These are phyloP conservation scores for Tuber calosporum DNA, from an alignment of 495 filamentous ascomycete species.

Conservation along the genomic window DNA sequence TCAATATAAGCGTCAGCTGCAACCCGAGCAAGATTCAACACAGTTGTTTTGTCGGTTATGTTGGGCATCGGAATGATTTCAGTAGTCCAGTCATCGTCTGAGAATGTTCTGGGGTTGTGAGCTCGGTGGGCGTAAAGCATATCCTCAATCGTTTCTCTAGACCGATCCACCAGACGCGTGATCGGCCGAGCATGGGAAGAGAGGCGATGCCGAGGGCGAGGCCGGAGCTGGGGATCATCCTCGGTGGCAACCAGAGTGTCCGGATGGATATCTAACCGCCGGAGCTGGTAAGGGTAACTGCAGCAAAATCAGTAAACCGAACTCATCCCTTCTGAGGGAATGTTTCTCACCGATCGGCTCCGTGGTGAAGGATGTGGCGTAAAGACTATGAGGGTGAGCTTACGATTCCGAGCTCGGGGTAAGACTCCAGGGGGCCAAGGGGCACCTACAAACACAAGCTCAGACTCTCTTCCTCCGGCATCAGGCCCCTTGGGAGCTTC, in stretches of 20 bases:
- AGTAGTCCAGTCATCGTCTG: constrained; percentile 65
- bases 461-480: constrained; percentile 15
- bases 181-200: constrained; percentile 60
- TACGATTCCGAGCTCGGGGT: constrained; percentile 14
- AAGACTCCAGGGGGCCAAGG: constrained; percentile 18
- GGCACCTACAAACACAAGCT: constrained; percentile 50
- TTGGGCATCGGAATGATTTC: constrained; percentile 75
- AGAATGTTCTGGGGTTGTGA: constrained; percentile 53
- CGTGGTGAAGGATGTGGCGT: constrained; percentile 87
- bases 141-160: constrained; percentile 63
- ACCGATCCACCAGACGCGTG: constrained; percentile 73
- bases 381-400: constrained; percentile 53
- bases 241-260: constrained; percentile 63
- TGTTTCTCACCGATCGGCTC: constrained; percentile 48
- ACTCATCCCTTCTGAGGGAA: not conserved
- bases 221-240: constrained; percentile 46
- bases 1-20: constrained; percentile 81
- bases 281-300: constrained; percentile 65
- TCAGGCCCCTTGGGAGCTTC: constrained; percentile 1
- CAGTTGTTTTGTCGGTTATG: constrained; percentile 74
- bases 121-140: constrained; percentile 60
- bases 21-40: constrained; percentile 77
- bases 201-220: constrained; percentile 43
- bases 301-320: constrained; percentile 20
- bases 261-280: constrained; percentile 61